Evolutionary conservation across 257 asterid genomes (phyloP), one percentile per base, ranked within the genome.

Genomic region (Solanum piurae): DNA sequence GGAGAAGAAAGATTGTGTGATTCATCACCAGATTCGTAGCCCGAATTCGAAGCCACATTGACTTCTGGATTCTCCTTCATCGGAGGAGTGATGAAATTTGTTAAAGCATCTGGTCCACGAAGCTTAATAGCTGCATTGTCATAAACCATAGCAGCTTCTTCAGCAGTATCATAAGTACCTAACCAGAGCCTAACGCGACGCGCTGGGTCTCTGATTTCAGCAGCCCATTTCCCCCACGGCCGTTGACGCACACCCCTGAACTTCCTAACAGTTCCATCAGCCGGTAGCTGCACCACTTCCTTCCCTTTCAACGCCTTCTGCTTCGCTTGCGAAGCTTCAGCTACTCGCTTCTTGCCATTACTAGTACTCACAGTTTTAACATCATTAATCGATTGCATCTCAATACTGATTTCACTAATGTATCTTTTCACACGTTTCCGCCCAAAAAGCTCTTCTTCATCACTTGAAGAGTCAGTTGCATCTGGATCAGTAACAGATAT

Each of bases 211-310:
- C 94, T 86, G 40, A 92, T 92, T 89, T 92, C 94, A 0, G 93
- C 93, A 0, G 94, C 94, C 93, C 93, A 92, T 87, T 91, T 92
- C 0, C 94, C 94, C 94, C 94, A 92, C 0, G 93, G 93, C 71
- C 94, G 62, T 76, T 92, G 94, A 49, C 94, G 87, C 11, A 92
- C 94, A 0, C 94, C 94, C 6, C 94, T 89, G 68, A 90, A 92
- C 89, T 92, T 92, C 83, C 90, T 58, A 5, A 82, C 92, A 2
- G 74, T 55, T 2, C 83, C 87, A 33, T 23, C 71, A 2, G 86
- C 52, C n/a, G 73, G 84, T 12, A 23, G 72, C 3, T 76, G 87
- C 60, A 27, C 37, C 42, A 29, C 55, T 40, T n/a, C 68, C 79
- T 76, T 82, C 74, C 20, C 83, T 73, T 88, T 88, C 86, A 44